Base-by-base conservation (phyloP, 768 basidiomycete species). In the Lactarius vividus region DNA sequence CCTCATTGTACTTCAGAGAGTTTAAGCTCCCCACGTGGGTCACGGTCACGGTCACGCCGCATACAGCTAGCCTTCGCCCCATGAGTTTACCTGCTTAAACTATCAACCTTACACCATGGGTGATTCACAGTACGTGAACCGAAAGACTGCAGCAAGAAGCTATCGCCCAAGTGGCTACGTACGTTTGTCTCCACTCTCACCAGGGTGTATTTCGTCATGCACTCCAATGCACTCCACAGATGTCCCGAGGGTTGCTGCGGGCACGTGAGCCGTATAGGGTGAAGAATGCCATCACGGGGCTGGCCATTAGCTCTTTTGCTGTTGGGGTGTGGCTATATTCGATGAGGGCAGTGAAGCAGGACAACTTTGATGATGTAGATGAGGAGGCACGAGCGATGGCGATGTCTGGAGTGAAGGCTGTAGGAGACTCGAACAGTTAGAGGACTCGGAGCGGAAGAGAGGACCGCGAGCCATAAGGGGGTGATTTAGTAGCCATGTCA, bases 301-400 rank as follows among this genome's bases (percentile, higher is more conserved):
- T 87, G 54, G 72, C 80, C 3, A 82, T 98, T 53, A 83, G 85
- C 31, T 82, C 83, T 0, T 96, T 97, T 74, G 88, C 85, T 33
- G 83, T 85, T 16, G 89, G 88, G 31, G 87, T 97, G 10, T 98
- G 93, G 85, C 82, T 87, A 4, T 98, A 98, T 78, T 95, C 94
- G 20, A 96, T 98, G 73, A 85, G 86, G 35, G 95, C 71, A 29
- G 66, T 70, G 52, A 54, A 69, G 67, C 64, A 72, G 62, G 57
- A 66, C 63, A 55, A 61, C 53, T 56, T 72, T 53, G 62, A 69
- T 40, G 66, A 72, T 29, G 64, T 74, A 54, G 72, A 92, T 71
- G 89, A 91, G 68, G 89, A 91, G 73, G 92, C 87, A 33, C 64
- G 70, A 4, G 71, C 69, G n/a, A 61, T 70, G 60, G 61, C 26